phyloP scores from a whole-genome alignment of 371 early-diverging fungal genomes.

The Actinomucor elegans region DNA sequence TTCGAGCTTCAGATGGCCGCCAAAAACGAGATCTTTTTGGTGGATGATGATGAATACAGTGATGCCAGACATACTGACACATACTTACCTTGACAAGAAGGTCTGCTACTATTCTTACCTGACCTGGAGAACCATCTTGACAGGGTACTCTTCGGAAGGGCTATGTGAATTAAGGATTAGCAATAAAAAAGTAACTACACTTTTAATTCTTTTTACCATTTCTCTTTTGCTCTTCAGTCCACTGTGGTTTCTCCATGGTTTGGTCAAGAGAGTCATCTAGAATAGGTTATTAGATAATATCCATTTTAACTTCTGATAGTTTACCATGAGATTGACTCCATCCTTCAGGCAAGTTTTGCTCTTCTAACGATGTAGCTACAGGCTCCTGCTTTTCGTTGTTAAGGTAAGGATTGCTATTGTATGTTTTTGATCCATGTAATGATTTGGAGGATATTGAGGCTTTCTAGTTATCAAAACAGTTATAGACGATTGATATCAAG shows the following conservation, averaged over 20 bases:
- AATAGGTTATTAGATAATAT: too few species aligned
- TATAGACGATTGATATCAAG: too few species aligned
- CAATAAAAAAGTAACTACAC: too few species aligned
- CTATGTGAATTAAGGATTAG: too few species aligned
- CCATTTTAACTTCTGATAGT: too few species aligned
- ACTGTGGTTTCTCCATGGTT: too few species aligned
- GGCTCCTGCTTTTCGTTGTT: not conserved
- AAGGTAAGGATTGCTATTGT: conserved; percentile 6
- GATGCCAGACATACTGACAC: not conserved
- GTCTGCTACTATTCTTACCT: conserved; percentile 17
- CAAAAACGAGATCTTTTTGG: conserved; percentile 55
- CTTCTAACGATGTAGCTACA: not conserved
- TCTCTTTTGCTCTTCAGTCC: too few species aligned
- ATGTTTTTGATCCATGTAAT: too few species aligned
- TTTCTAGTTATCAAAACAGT: too few species aligned
- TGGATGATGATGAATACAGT: not conserved
- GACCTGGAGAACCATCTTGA: conserved; percentile 33
- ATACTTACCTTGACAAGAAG: not conserved
- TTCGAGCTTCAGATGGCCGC: conserved; percentile 54
- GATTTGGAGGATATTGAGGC: too few species aligned
- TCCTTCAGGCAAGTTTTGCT: conserved; percentile 9
- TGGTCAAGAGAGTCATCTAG: too few species aligned
- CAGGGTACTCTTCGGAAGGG: conserved; percentile 8
- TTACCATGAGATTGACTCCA: conserved; percentile 16
- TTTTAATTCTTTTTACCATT: too few species aligned